Evolutionary conservation across 2,329 filamentous ascomycete genomes (phyloP), one percentile per base, ranked within the genome.

Genomic region (Aspergillus chevalieri): DNA sequence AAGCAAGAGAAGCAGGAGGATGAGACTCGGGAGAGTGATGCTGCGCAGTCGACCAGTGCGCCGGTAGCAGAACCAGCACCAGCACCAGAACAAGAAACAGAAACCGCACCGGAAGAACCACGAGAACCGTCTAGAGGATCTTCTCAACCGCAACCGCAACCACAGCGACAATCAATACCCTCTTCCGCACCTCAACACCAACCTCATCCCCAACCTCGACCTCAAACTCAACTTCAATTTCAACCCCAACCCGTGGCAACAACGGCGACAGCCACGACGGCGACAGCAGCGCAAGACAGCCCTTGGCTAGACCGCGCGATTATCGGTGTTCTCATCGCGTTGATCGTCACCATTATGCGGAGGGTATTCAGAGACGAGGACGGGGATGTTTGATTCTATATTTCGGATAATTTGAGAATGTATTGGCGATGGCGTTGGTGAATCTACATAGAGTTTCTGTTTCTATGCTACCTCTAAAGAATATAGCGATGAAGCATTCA

Each of bases 281-380:
- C n/a, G 38, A 41, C 38, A 12, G 26, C 26, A 30, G 9, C 8
- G 10, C 26, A 30, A 12, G 79, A 87, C 14, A 80, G 84, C 1
- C 71, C 83, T 10, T 95, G 89, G 86, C 76, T 95, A 15, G 91
- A 95, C 67, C 82, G 87, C 54, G 80, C 85, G 34, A 95, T 95
- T 56, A 81, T 85, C 19, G 85, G 82, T 6, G 70, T 95, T 15
- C 74, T 88, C 0, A 77, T 88, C 12, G 75, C 87, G 22, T 72
- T 95, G 17, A 73, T 84, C 3, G 81, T 87, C 19, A 81, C 95
- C 74, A 73, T 95, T 3, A 55, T 80, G 21, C 74, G 74, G 49
- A 77, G 76, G 50, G 67, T 79, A 17, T 52, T 57, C 12, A 55
- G 56, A 14, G 48, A 57, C 4, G 61, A 65, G 4, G 10, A 9